Evolutionary conservation across 106 monocot species (phyloP).

Genomic region (Dendrobium huoshanense): DNA sequence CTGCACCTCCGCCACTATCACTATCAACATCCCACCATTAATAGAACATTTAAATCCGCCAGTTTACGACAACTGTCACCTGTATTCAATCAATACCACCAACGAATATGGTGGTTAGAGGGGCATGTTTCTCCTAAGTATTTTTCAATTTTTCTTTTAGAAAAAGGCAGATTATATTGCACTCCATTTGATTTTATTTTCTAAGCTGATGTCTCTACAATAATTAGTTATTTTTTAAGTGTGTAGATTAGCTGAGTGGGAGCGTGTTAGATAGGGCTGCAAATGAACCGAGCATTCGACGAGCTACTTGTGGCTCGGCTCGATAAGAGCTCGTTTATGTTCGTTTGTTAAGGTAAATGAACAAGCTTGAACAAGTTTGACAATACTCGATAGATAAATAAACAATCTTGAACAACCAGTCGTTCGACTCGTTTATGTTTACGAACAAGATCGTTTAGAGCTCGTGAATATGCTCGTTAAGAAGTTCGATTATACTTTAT

Average conservation of each 20-base stretch:
- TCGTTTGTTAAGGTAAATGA: too few relatives aligned
- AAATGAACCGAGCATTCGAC: too few relatives aligned
- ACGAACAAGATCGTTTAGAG: too few relatives aligned
- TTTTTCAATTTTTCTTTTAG: background rate
- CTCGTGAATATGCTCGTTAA: too few relatives aligned
- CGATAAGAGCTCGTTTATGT: too few relatives aligned
- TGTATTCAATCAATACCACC: background rate
- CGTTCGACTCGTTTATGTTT: too few relatives aligned
- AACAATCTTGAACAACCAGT: too few relatives aligned
- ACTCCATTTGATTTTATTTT: background rate
- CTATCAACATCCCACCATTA: background rate
- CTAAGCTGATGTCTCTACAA: background rate
- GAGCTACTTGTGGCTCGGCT: too few relatives aligned
- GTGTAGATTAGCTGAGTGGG: background rate
- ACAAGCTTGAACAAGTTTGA: too few relatives aligned
- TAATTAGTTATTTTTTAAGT: background rate
- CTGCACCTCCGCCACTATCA: background rate
- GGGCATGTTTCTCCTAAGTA: background rate
- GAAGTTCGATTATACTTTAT: too few relatives aligned
- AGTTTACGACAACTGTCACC: background rate
- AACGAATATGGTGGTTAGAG: background rate
- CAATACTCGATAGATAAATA: too few relatives aligned
- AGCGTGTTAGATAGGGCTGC: too few relatives aligned
- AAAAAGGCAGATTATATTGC: background rate
- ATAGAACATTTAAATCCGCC: background rate